These are phyloP conservation scores for Suhomyces vadensis DNA, from an alignment of 805 yeast genomes.

Conservation along the genomic window DNA sequence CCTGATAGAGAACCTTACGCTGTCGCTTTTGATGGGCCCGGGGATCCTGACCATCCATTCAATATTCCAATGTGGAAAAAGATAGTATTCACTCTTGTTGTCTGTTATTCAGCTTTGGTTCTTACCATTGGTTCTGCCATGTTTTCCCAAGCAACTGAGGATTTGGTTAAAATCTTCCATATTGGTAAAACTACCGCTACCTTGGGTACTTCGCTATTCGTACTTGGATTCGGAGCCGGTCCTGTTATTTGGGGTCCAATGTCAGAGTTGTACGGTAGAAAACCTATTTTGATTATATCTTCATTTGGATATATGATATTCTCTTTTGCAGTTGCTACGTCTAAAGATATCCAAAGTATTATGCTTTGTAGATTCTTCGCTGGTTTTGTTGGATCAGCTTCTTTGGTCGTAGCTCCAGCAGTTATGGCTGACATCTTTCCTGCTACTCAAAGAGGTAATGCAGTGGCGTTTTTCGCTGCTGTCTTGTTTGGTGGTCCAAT, in stretches of 20 bases:
- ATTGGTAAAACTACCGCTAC: conserved; percentile 71
- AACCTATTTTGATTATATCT: conserved; percentile 46
- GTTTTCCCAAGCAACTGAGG: conserved; percentile 61
- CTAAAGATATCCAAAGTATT: conserved; percentile 74
- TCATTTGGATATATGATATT: conserved; percentile 33
- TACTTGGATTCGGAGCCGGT: conserved; percentile 92
- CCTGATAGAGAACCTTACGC: conserved; percentile 57
- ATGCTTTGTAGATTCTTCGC: conserved; percentile 77
- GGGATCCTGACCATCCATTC: conserved; percentile 79
- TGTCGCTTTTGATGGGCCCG: conserved; percentile 74
- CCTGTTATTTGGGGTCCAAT: conserved; percentile 55
- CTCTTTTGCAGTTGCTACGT: conserved; percentile 69
- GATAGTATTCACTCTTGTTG: conserved; percentile 24
- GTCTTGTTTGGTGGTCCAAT: conserved; percentile 80
- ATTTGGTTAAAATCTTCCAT: conserved; percentile 51
- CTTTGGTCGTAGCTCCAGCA: conserved; percentile 84
- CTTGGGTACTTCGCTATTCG: conserved; percentile 76
- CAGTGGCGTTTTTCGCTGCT: conserved; percentile 68
- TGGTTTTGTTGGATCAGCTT: conserved; percentile 82
- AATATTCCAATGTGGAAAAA: conserved; percentile 50
- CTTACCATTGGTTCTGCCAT: conserved; percentile 34
- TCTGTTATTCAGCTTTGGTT: conserved; percentile 33
- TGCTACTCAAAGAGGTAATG: conserved; percentile 68
- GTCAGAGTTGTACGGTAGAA: conserved; percentile 33
- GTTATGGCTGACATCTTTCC: conserved; percentile 80